Conservation (phyloP, 768 basidiomycete genomes). For the Suillus alpinus region DNA sequence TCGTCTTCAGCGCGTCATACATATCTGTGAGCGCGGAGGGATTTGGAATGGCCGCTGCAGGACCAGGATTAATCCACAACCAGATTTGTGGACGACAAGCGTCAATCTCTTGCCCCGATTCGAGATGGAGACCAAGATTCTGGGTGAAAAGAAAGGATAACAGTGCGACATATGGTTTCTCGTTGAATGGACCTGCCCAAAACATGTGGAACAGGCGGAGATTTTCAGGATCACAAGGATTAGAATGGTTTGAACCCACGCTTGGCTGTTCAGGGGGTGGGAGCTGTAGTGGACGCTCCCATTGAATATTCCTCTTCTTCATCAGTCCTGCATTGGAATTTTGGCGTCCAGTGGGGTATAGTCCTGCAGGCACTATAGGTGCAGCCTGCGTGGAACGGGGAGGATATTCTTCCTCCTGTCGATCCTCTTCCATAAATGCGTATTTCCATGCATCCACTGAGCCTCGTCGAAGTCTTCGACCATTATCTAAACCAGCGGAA, state of each 20-base stretch:
- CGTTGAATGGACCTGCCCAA: conserved; percentile 95
- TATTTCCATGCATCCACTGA: conserved; percentile 77
- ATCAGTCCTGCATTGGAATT: conserved; percentile 55
- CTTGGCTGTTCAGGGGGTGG: conserved; percentile 44
- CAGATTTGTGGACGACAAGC: conserved; percentile 89
- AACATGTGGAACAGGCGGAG: conserved; percentile 93
- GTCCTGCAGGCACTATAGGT: conserved; percentile 20
- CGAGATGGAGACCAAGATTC: conserved; percentile 76
- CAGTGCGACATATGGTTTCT: conserved; percentile 92
- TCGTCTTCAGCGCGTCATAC: conserved; percentile 72
- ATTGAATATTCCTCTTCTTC: conserved; percentile 55
- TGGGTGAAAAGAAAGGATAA: conserved; percentile 93
- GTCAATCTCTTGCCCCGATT: conserved; percentile 30
- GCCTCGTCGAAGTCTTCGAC: conserved; percentile 67
- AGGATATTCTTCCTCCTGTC: conserved; percentile 16
- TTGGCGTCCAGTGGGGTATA: conserved; percentile 26
- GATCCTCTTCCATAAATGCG: conserved; percentile 60
- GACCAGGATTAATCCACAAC: conserved; percentile 96
- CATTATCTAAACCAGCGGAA: conserved; percentile 82
- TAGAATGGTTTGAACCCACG: conserved; percentile 35
- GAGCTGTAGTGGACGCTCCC: conserved; percentile 56
- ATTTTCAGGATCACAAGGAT: conserved; percentile 70
- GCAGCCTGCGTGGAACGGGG: conserved; percentile 6
- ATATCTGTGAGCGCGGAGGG: conserved; percentile 77
- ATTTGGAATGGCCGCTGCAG: conserved; percentile 81